Evolutionary conservation across 495 filamentous ascomycete genomes (phyloP).

Genomic region (Podospora anserina): DNA sequence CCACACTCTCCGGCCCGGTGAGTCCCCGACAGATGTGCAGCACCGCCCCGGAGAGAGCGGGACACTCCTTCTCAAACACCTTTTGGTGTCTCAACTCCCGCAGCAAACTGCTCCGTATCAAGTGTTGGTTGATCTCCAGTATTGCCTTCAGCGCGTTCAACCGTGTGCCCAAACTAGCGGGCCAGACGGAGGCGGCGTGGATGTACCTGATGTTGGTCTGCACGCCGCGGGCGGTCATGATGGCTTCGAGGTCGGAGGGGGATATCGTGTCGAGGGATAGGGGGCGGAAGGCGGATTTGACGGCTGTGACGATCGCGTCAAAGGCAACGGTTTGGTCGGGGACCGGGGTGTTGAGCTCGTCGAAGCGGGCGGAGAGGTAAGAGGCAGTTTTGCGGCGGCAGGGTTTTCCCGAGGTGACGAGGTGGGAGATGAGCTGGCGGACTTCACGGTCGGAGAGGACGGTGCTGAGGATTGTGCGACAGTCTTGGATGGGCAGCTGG

Average conservation of each 20-base stretch:
- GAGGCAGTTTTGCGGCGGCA: background rate
- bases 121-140: conserved; percentile 2
- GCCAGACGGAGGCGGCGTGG: conserved; percentile 5
- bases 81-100: background rate
- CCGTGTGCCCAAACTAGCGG: conserved; percentile 1
- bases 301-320: background rate
- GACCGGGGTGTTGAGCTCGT: background rate
- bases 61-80: background rate
- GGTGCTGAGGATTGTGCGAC: background rate
- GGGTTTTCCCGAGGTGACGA: background rate
- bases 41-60: background rate
- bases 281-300: background rate
- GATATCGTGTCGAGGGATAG: conserved; percentile 1
- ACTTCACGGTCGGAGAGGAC: conserved; percentile 9
- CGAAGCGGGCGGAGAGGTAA: conserved; percentile 1
- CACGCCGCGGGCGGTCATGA: background rate
- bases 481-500: background rate
- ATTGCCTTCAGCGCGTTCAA: conserved; percentile 3
- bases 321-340: conserved; percentile 1
- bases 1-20: conserved; percentile 2
- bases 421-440: background rate
- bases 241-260: background rate
- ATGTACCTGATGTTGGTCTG: conserved; percentile 2
- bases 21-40: background rate
- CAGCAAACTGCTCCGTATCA: background rate